These are phyloP conservation scores for Lipomyces orientalis DNA, from an alignment of 805 yeast species.

Conservation along the genomic window DNA sequence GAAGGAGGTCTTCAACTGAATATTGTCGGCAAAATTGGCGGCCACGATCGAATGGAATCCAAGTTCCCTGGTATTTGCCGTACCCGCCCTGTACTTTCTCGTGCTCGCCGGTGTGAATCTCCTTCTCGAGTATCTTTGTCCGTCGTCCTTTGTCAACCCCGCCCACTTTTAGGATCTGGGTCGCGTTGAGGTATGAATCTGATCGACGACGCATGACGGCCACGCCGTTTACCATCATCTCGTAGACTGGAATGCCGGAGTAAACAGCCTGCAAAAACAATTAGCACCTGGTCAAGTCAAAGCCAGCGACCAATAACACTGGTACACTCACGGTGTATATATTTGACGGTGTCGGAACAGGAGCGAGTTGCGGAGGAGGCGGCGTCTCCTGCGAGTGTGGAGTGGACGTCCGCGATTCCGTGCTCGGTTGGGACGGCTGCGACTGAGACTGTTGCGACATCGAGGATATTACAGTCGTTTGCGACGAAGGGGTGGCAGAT, in stretches of 20 bases:
- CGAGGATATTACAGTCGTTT: neutral
- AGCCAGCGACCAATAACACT: neutral
- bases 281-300: neutral
- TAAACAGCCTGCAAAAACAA: constrained; percentile 54
- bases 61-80: constrained; percentile 77
- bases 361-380: constrained; percentile 29
- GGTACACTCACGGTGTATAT: constrained; percentile 30
- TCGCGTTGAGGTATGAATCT: constrained; percentile 73
- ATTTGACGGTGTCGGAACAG: constrained; percentile 17
- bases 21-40: constrained; percentile 63
- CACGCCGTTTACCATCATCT: constrained; percentile 64
- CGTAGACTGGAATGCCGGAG: constrained; percentile 65
- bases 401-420: constrained; percentile 32
- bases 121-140: constrained; percentile 67
- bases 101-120: constrained; percentile 65
- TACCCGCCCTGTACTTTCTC: constrained; percentile 78
- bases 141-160: constrained; percentile 69
- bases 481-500: constrained; percentile 13
- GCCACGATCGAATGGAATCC: constrained; percentile 59
- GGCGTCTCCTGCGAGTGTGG: constrained; percentile 34
- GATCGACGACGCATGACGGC: constrained; percentile 68
- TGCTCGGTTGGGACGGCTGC: constrained; percentile 3
- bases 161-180: constrained; percentile 72
- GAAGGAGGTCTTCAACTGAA: constrained; percentile 58
- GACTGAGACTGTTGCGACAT: constrained; percentile 9